Conservation (phyloP, 2,329 filamentous ascomycete genomes). For the Diaporthe sp. region DNA sequence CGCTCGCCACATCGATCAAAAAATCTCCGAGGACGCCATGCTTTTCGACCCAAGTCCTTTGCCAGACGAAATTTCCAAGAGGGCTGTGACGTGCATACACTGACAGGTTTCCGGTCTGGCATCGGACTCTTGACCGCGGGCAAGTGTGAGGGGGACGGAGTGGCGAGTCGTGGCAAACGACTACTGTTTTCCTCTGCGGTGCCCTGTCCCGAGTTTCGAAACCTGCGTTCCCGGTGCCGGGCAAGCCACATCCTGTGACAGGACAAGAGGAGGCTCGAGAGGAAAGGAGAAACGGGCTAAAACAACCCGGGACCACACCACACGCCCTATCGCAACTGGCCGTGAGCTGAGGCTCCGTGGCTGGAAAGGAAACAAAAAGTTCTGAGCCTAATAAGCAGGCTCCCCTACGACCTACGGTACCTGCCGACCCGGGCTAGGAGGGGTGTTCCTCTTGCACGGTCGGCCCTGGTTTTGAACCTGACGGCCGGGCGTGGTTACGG, state of each 20-base stretch:
- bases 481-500: slow-evolving; percentile 13
- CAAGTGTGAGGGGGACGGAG: neutral
- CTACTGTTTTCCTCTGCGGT: slow-evolving; percentile 5
- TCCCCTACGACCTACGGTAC: neutral
- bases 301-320: slow-evolving; percentile 9
- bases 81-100: slow-evolving; percentile 30
- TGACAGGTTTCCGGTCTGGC: slow-evolving; percentile 27
- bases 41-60: slow-evolving; percentile 19
- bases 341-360: slow-evolving; percentile 22
- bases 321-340: slow-evolving; percentile 30
- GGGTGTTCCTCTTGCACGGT: neutral
- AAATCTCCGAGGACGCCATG: slow-evolving; percentile 27
- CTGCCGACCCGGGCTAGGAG: slow-evolving; percentile 2
- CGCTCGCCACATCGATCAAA: slow-evolving; percentile 5
- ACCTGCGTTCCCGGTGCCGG: slow-evolving; percentile 24
- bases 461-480: slow-evolving; percentile 12
- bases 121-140: slow-evolving; percentile 14
- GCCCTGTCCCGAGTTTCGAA: slow-evolving; percentile 28
- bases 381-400: slow-evolving; percentile 6
- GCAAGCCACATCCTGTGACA: slow-evolving; percentile 23
- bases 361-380: slow-evolving; percentile 14
- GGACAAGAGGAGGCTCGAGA: slow-evolving; percentile 1
- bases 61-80: slow-evolving; percentile 15
- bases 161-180: slow-evolving; percentile 12
- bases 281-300: slow-evolving; percentile 25